phyloP scores from a whole-genome alignment of 257 asterid genomes.

The Ehretia macrophylla region DNA sequence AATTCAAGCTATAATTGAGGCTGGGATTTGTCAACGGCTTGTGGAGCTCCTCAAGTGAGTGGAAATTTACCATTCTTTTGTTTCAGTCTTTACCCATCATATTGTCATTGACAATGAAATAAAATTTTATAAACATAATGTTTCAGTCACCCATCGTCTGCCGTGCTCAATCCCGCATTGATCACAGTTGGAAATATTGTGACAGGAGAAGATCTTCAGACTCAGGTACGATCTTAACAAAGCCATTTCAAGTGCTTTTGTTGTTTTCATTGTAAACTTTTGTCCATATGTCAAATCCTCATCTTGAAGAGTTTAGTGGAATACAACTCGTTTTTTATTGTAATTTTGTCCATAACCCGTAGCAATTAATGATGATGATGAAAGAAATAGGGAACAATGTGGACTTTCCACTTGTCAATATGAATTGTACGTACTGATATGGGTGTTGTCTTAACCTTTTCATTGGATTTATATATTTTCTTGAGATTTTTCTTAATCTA shows the following conservation, averaged over 20 bases:
- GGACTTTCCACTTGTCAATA: too few relatives aligned
- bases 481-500: too few relatives aligned
- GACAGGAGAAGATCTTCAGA: constrained; percentile 87
- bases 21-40: constrained; percentile 81
- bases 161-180: constrained; percentile 91
- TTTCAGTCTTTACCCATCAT: neutral
- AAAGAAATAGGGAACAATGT: too few relatives aligned
- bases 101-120: constrained; percentile 2
- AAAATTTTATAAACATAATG: neutral
- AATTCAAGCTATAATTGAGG: constrained; percentile 90
- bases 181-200: constrained; percentile 94
- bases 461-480: too few relatives aligned
- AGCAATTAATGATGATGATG: too few relatives aligned
- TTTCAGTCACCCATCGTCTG: constrained; percentile 85
- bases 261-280: neutral
- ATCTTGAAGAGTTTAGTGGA: neutral
- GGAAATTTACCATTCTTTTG: constrained; percentile 5
- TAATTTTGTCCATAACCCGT: too few relatives aligned
- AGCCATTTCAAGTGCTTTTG: neutral
- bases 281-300: neutral
- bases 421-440: too few relatives aligned
- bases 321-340: neutral
- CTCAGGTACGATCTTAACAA: constrained; percentile 48
- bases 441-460: too few relatives aligned
- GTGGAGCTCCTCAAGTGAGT: constrained; percentile 87